phyloP scores from a whole-genome alignment of 169 alveolate species.

The Perkinsus olseni region DNA sequence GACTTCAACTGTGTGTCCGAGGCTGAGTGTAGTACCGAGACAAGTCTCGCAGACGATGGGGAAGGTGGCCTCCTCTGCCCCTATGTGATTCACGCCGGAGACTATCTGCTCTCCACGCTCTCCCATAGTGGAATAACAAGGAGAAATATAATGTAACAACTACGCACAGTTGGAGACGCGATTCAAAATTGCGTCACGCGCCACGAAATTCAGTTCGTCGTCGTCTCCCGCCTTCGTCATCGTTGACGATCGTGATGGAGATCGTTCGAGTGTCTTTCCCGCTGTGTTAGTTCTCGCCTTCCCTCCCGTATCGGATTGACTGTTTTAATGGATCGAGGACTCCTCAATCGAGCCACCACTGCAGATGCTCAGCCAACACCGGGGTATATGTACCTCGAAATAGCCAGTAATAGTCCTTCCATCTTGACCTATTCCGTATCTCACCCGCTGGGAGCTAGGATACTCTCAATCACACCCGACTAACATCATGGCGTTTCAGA shows the following conservation, averaged over 20 bases:
- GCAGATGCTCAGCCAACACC: constrained; percentile 38
- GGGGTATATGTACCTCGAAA: constrained; percentile 34
- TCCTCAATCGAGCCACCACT: constrained; percentile 31
- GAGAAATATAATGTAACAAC: too few species aligned
- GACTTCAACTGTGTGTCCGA: neutral
- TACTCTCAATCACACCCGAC: neutral
- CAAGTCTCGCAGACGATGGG: constrained; percentile 96
- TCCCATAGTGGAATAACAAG: too few species aligned
- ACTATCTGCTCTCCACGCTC: constrained; percentile 62
- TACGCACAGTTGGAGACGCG: too few species aligned
- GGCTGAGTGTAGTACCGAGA: constrained; percentile 28
- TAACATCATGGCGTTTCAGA: neutral
- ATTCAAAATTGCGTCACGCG: constrained; percentile 8
- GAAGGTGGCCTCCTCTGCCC: constrained; percentile 82
- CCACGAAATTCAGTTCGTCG: constrained; percentile 18
- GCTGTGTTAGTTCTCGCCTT: neutral
- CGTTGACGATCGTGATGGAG: neutral
- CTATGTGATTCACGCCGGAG: constrained; percentile 51
- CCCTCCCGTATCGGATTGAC: too few species aligned
- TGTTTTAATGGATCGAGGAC: constrained; percentile 17
- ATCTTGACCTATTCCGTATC: neutral
- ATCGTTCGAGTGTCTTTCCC: neutral
- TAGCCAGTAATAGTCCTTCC: neutral
- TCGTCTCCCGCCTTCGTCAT: neutral
- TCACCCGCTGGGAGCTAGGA: neutral